Evolutionary conservation across 257 asterid species (phyloP).

Genomic region (Solanum piurae): DNA sequence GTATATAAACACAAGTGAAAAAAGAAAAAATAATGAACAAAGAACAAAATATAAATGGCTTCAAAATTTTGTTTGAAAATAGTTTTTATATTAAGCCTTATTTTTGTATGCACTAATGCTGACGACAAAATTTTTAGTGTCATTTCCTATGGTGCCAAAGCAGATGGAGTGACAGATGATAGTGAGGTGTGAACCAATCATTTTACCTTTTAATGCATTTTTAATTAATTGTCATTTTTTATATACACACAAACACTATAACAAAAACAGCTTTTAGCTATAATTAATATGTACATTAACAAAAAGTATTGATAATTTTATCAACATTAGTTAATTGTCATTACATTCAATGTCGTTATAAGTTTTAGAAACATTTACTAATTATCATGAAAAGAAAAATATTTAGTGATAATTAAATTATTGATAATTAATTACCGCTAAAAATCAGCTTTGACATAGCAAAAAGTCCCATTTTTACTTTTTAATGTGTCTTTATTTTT

Average conservation of each 20-base stretch:
- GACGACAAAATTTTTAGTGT: background rate
- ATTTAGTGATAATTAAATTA: too few relatives aligned
- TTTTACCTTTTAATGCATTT: background rate
- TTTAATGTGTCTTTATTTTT: background rate
- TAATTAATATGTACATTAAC: too few relatives aligned
- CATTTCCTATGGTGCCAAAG: background rate
- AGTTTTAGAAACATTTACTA: background rate
- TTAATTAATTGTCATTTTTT: too few relatives aligned
- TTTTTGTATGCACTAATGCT: background rate
- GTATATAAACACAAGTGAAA: background rate
- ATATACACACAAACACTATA: too few relatives aligned
- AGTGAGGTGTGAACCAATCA: background rate
- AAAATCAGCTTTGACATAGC: background rate
- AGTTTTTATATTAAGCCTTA: background rate
- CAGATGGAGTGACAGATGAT: background rate
- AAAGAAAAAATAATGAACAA: background rate
- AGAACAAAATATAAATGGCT: background rate
- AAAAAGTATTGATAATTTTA: fast-evolving
- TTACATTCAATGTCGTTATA: too few relatives aligned
- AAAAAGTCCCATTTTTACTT: background rate
- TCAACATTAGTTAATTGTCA: too few relatives aligned
- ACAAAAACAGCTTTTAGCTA: too few relatives aligned
- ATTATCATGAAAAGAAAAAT: background rate
- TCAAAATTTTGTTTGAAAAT: background rate
- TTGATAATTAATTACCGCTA: background rate